These are phyloP conservation scores for Cardamine occulta DNA, from an alignment of 345 rosid species.

Conservation along the genomic window DNA sequence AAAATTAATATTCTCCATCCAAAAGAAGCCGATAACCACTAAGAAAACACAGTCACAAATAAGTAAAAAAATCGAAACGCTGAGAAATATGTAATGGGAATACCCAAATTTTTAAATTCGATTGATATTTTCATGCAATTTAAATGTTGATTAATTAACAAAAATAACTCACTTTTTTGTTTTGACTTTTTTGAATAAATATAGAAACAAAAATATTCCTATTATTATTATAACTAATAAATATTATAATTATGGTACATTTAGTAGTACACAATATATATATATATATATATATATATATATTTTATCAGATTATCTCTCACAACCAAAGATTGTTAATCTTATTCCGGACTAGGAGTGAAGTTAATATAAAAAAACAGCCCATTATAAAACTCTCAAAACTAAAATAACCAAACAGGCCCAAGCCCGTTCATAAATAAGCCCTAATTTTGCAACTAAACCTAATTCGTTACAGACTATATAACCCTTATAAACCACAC, in stretches of 20 bases:
- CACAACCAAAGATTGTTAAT: neutral
- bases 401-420: neutral
- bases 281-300: no score
- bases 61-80: no score
- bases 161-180: neutral
- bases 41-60: no score
- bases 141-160: no score
- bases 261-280: neutral
- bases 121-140: neutral
- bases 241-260: neutral
- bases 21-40: no score
- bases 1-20: no score
- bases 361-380: neutral
- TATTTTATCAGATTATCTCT: no score
- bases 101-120: neutral
- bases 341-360: neutral
- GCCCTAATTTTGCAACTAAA: slow-evolving; percentile 17
- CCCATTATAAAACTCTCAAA: neutral
- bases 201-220: neutral
- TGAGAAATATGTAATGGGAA: no score
- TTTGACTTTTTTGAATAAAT: neutral
- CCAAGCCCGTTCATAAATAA: neutral
- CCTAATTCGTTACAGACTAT: slow-evolving; percentile 30
- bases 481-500: neutral
- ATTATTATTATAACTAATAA: no score